Base-by-base conservation (phyloP, 208 protist genomes). In the Trypanosoma cruzi region DNA sequence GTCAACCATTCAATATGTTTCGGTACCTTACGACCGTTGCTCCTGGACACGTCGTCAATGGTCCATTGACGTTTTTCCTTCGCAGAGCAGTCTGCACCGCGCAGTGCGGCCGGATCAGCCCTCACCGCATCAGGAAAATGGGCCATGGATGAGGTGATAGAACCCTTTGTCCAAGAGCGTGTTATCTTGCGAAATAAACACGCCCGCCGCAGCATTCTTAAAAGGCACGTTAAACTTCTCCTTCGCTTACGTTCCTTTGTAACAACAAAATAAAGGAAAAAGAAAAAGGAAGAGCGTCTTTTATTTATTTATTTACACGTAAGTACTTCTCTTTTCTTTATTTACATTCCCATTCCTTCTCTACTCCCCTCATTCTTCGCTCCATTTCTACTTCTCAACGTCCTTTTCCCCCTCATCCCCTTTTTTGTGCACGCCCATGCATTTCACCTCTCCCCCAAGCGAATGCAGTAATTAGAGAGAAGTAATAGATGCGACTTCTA, bases 41-140 rank as follows among this genome's bases (percentile, higher is more conserved):
- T 44, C 37, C 37, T 37, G 18, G 8, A 31, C 0, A 50, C 61
- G 50, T 93, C 86, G 48, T 65, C 66, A 14, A 93, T 66, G 1
- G 60, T 77, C 88, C 90, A 95, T 28, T n/a, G 67, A 14, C 84
- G 80, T 7, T 37, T 42, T 64, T 95, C 84, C 75, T 93, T 93
- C 2, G 90, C 85, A 5, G 81, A 86, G 1, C 68, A 83, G 20
- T 44, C 50, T 1, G 40, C 75, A 22, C 22, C 68, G 61, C 90
- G 85, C n/a, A 61, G 36, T 5, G 64, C 53, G 0, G 85, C 85
- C 1, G 90, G 90, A 71, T 95, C 90, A 0, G 61, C 85, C 28
- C 49, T 24, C 26, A 92, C 79, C 14, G 76, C 72, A 22, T 90
- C 84, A 0, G 86, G 89, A 59, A 95, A 95, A 71, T 95, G 89